Evolutionary conservation across 495 filamentous ascomycete genomes (phyloP), one percentile per base, ranked within the genome.

Genomic region (Xylaria castorea): DNA sequence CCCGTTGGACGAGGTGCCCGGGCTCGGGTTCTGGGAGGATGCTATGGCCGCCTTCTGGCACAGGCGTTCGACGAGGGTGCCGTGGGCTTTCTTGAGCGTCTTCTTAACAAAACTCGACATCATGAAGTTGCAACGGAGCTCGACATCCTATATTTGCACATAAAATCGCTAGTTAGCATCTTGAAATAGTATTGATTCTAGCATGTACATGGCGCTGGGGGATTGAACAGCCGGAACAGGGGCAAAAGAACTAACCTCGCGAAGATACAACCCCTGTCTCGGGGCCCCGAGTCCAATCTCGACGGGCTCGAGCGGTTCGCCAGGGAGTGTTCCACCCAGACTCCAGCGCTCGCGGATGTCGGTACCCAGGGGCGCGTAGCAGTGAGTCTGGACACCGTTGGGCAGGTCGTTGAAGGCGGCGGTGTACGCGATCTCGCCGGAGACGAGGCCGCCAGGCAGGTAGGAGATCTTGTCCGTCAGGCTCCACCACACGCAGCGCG

Each of bases 61-160:
- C 25, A 95, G 81, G 6, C 89, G 81, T 30, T 90, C 89, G 1
- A 94, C 91, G 46, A 96, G 83, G 3, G 86, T 82, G 20, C 83
- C 84, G 73, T 93, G 91, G 2, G 91, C 86, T 72, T 91, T 91
- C 76, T 92, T 92, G 30, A 94, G 84, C 30, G 91, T 94, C 78
- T 87, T 88, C 84, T 92, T 94, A 51, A 95, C 91, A 75, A 94
- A 94, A 12, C 83, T 78, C 0, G 89, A 86, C 83, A 94, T 86
- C 72, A 93, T 81, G 25, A 93, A 82, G 75, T 94, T 94, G 84
- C 91, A 94, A 67, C 86, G 85, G 82, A 96, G 89, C 66, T 93
- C 88, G 57, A 94, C 89, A 71, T 94, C 92, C 81, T 78, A 22
- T 72, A 30, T 32, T 27, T 2, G 22, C 27, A 34, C 3, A 14